Evolutionary conservation across 1,284 basidiomycete species (phyloP).

Genomic region (Wallemia hederae): DNA sequence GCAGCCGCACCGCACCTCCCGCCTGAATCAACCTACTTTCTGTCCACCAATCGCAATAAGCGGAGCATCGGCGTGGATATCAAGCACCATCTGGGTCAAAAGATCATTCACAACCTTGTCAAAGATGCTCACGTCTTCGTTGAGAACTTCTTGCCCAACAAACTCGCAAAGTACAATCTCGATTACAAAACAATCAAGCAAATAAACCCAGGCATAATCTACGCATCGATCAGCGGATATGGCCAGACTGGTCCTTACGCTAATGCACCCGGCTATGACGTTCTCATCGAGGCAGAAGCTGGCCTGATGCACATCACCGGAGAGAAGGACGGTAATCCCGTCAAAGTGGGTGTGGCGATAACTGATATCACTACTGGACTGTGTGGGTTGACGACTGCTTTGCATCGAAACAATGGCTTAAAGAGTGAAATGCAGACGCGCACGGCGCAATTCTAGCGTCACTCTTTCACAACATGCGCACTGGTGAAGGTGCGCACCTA

Average conservation of each 20-base stretch:
- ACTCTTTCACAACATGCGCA: slow-evolving; percentile 46
- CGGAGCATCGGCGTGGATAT: slow-evolving; percentile 65
- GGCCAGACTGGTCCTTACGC: slow-evolving; percentile 75
- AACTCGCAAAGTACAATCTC: slow-evolving; percentile 53
- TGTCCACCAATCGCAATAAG: slow-evolving; percentile 67
- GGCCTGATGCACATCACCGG: slow-evolving; percentile 38
- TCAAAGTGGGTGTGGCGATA: slow-evolving; percentile 68
- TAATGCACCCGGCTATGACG: slow-evolving; percentile 61
- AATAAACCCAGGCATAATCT: slow-evolving; percentile 56
- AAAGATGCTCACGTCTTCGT: slow-evolving; percentile 54
- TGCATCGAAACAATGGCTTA: too few relatives aligned
- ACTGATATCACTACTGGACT: slow-evolving; percentile 59
- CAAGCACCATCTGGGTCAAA: slow-evolving; percentile 45
- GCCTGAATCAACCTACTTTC: slow-evolving; percentile 75
- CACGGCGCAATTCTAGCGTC: slow-evolving; percentile 81
- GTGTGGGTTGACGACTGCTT: too few relatives aligned
- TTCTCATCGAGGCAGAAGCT: slow-evolving; percentile 66
- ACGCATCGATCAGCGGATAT: slow-evolving; percentile 67
- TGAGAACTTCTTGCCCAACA: slow-evolving; percentile 38
- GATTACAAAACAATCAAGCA: slow-evolving; percentile 54
- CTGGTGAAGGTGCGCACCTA: slow-evolving; percentile 65
- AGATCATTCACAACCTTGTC: slow-evolving; percentile 44
- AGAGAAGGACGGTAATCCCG: slow-evolving; percentile 56
- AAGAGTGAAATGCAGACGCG: too few relatives aligned
- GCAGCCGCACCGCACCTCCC: slow-evolving; percentile 35